A percentile compares a stretch with the other conserved stretches of the same genome.
These are phyloP conservation scores for Colletotrichum neosansevieriae DNA, from an alignment of 2,329 filamentous ascomycete genomes.

Conservation along the genomic window DNA sequence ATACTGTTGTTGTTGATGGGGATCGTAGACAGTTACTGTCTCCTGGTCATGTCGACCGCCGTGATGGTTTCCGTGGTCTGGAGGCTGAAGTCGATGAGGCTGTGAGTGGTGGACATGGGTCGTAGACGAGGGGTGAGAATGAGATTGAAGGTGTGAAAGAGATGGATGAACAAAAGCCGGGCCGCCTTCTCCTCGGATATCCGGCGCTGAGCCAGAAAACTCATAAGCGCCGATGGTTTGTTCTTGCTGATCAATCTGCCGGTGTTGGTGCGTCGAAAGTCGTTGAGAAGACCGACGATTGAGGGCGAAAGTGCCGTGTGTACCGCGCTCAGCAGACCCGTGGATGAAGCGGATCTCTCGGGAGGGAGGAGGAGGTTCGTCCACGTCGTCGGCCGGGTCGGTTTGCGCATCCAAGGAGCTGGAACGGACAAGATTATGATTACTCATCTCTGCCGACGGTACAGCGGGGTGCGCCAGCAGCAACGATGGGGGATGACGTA, in stretches of 20 bases:
- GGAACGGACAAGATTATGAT: slow-evolving; percentile 38
- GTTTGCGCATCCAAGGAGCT: slow-evolving; percentile 26
- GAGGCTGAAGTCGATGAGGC: not conserved
- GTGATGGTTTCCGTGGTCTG: not conserved
- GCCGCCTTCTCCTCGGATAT: slow-evolving; percentile 1
- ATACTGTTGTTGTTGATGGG: slow-evolving; percentile 14
- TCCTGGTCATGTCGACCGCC: not conserved
- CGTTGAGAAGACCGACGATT: slow-evolving; percentile 1
- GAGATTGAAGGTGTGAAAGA: not conserved
- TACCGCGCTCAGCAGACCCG: not conserved
- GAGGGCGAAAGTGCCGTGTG: not conserved
- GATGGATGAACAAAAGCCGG: not conserved
- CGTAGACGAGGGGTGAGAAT: slow-evolving; percentile 13
- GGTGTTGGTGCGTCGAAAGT: slow-evolving; percentile 4
- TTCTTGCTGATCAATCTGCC: slow-evolving; percentile 9
- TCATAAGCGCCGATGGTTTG: not conserved
- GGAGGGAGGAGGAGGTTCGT: slow-evolving; percentile 26
- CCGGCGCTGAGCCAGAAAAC: not conserved
- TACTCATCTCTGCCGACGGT: slow-evolving; percentile 35
- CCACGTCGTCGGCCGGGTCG: slow-evolving; percentile 22
- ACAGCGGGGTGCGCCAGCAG: slow-evolving; percentile 1
- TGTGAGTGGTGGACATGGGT: not conserved
- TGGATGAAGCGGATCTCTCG: slow-evolving; percentile 2
- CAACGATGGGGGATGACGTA: not conserved
- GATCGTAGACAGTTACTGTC: not conserved